These are phyloP conservation scores for Bauhinia variegata DNA, from an alignment of 306 rosid species.

Conservation along the genomic window DNA sequence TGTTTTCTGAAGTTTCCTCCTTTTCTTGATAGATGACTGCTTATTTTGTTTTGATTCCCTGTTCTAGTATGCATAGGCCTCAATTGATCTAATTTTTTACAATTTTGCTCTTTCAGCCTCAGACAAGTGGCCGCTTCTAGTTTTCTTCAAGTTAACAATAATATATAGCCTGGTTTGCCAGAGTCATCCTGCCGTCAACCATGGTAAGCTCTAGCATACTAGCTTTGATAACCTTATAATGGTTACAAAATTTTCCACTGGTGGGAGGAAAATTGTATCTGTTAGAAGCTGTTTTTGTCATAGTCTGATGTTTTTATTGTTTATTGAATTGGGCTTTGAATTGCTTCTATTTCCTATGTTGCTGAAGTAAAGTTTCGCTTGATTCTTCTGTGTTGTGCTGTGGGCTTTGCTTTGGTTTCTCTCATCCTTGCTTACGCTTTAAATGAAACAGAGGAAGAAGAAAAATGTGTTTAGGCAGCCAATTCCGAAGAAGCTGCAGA, in stretches of 20 bases:
- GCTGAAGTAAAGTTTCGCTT: conserved; percentile 2
- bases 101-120: too few relatives aligned
- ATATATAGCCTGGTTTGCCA: not conserved
- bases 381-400: not conserved
- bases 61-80: too few relatives aligned
- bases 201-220: not conserved
- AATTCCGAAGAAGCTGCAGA: conserved; percentile 33
- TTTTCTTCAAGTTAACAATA: too few relatives aligned
- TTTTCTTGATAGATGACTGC: too few relatives aligned
- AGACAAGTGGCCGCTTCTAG: too few relatives aligned
- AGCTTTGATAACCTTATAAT: not conserved
- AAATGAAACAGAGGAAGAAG: conserved; percentile 54
- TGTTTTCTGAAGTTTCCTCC: too few relatives aligned
- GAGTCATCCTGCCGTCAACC: not conserved
- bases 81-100: too few relatives aligned
- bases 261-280: not conserved
- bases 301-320: not conserved
- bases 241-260: not conserved
- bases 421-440: not conserved
- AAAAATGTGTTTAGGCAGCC: conserved; percentile 62
- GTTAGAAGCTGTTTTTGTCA: not conserved
- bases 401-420: not conserved
- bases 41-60: too few relatives aligned
- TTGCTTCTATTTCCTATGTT: not conserved
- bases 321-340: not conserved